Base-by-base conservation (phyloP, 306 rosid genomes). In the Leucaena leucocephala region DNA sequence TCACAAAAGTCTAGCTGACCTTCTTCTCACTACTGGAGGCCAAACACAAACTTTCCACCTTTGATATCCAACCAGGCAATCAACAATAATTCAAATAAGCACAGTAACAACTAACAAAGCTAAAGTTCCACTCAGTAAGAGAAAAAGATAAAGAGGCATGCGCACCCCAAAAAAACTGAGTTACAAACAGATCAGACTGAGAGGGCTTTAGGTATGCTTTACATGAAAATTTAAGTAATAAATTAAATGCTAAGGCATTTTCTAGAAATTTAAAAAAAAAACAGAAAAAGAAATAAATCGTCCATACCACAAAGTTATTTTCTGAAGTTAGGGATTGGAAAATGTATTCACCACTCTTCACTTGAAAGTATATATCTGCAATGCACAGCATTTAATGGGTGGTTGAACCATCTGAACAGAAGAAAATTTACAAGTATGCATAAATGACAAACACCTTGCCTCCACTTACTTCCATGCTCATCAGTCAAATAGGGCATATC, bases 401-500 rank as follows among this genome's bases (percentile, higher is more conserved):
- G 80, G 76, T 73, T 76, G 57, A 64, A 72, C 49, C 78, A 74
- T 78, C 45, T 19, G 22, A 70, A 84, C 80, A 78, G 64, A 14
- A 70, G 33, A 83, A 77, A 81, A 71, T 21, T 22, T 55, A 72
- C 45, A 49, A 33, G 33, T 39, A 62, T 27, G 5, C 73, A 5
- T 82, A 71, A 57, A 82, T 19, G 70, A 21, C n/a, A 80, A 69
- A 63, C 84, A 78, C 66, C 66, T 74, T 77, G 58, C 68, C 81
- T 39, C 72, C 85, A 87, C 98, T 87, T 86, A 95, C 98, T 91
- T 89, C 98, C 99, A 84, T 84, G 94, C 74, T 93, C 96, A 86
- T 95, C 99, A 73, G 92, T 90, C 86, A 93, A 88, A 84, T 93
- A 93, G 71, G 97, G 97, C 88, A 95, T 84, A 76, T 95, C 98